A percentile compares a stretch with the other conserved stretches of the same genome.
Evolutionary conservation across 257 asterid species (phyloP).

Genomic region (Salvia rosmarinus): DNA sequence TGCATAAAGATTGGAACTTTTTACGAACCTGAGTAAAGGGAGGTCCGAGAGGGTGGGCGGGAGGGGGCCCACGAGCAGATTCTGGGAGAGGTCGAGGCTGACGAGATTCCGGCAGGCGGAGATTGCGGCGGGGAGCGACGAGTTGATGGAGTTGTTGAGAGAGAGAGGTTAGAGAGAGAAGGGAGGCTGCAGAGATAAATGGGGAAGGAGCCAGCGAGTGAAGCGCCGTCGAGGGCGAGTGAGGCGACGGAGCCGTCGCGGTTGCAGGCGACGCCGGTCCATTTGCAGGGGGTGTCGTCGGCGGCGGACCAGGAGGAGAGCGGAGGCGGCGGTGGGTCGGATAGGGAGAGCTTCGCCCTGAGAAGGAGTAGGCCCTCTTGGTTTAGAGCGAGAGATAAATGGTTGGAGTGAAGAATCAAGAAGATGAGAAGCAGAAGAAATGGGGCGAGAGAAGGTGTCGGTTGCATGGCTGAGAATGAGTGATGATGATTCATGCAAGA

Average conservation of each 20-base stretch:
- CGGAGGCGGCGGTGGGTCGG: too few relatives aligned
- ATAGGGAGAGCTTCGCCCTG: slow-evolving; percentile 48
- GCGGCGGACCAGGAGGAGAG: slow-evolving; percentile 66
- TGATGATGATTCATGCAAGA: slow-evolving; percentile 26
- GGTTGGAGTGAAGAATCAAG: background rate
- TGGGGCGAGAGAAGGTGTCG: background rate
- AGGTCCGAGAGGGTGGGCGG: slow-evolving; percentile 65
- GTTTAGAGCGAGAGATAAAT: slow-evolving; percentile 48
- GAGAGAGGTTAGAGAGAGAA: slow-evolving; percentile 49
- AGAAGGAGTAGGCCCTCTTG: slow-evolving; percentile 52
- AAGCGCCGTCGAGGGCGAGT: slow-evolving; percentile 45
- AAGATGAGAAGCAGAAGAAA: background rate
- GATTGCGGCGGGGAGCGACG: slow-evolving; percentile 56
- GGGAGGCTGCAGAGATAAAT: slow-evolving; percentile 55
- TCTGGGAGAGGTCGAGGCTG: slow-evolving; percentile 67
- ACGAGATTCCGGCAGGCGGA: slow-evolving; percentile 59
- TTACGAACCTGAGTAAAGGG: slow-evolving; percentile 66
- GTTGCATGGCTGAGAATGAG: slow-evolving; percentile 34
- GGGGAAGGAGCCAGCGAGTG: slow-evolving; percentile 71
- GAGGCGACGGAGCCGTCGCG: slow-evolving; percentile 44
- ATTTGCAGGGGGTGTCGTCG: slow-evolving; percentile 74
- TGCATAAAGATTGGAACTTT: background rate
- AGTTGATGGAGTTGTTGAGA: slow-evolving; percentile 54
- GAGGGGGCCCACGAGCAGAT: slow-evolving; percentile 58
- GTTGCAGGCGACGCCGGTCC: slow-evolving; percentile 76